Evolutionary conservation across 73 alveolate genomes (phyloP), one percentile per base, ranked within the genome.

Genomic region (Paramecium bursaria): DNA sequence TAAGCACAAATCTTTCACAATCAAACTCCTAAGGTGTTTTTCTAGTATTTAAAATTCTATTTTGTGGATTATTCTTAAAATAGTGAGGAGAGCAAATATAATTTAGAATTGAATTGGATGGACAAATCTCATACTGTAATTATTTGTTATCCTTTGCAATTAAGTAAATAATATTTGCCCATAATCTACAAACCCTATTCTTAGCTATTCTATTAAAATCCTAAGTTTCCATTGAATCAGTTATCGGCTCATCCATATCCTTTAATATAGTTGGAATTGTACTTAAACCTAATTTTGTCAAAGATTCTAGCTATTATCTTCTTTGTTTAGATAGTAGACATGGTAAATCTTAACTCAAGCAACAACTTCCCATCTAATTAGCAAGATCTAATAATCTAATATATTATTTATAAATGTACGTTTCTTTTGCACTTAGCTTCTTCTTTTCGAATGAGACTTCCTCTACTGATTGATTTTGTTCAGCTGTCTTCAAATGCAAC

Each of bases 251-350:
- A 19, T 67, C 82, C 15, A 26, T 35, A 9, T 67, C 82, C 13
- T 39, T 67, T 15, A 39, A 19, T 4, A 67, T 67, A 15, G 4
- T 42, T 35, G 82, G 82, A 42, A 42, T 25, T 67, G 53, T 35
- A 39, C 21, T 67, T 4, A 50, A 27, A 7, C 85, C 89, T n/a
- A 79, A 53, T 35, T 57, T 79, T 21, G 80, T 44, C n/a, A 79
- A 61, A 19, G 75, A 79, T 21, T 79, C 89, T 25, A 79, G 44
- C 23, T 79, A 22, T n/a, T 53, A 60, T 79, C 76, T 79, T 42
- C 89, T 79, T 79, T 73, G 27, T 79, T 79, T 61, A 14, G 74
- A 61, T 46, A 79, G 42, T 2, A 79, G 31, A 22, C 85, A 79
- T 1, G 85, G 50, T 42, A 79, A 33, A 79, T 79, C 89, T 15